Evolutionary conservation across 306 rosid genomes (phyloP).

Genomic region (Quercus gilva): DNA sequence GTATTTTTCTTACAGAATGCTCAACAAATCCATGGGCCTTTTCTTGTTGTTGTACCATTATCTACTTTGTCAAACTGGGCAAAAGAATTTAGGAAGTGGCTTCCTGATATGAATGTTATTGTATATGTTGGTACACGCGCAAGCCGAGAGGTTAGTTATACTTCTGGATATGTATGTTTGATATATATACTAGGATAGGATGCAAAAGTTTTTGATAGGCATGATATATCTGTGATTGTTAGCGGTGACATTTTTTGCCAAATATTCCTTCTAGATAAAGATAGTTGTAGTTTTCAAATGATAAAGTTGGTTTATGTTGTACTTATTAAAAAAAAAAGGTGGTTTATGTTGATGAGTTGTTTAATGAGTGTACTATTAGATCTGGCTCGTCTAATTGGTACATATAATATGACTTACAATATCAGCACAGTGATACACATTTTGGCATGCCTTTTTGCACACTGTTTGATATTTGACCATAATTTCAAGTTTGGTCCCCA

Average conservation of each 20-base stretch:
- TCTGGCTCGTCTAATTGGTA: too few species aligned
- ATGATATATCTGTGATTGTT: neutral
- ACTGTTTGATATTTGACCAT: neutral
- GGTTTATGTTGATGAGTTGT: too few species aligned
- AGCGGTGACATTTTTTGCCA: neutral
- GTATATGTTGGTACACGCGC: slow-evolving; percentile 98
- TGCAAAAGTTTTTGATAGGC: neutral
- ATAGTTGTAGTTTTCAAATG: neutral
- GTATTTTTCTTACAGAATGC: slow-evolving; percentile 61
- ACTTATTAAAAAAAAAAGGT: neutral
- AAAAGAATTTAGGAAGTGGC: slow-evolving; percentile 99
- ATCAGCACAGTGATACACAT: neutral
- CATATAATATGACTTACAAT: neutral
- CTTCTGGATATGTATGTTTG: neutral
- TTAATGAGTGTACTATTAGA: too few species aligned
- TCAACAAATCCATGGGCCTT: slow-evolving; percentile 95
- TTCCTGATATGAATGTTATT: slow-evolving; percentile 95
- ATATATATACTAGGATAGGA: neutral
- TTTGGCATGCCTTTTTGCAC: neutral
- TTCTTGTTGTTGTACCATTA: slow-evolving; percentile 96
- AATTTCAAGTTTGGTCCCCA: neutral
- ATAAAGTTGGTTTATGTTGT: neutral
- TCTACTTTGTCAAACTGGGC: slow-evolving; percentile 99
- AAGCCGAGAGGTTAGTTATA: slow-evolving; percentile 86
- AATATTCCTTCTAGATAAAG: neutral